A percentile compares a stretch with the other conserved stretches of the same genome.
phyloP scores from a whole-genome alignment of 495 filamentous ascomycete genomes.

The Bombardia bombarda region DNA sequence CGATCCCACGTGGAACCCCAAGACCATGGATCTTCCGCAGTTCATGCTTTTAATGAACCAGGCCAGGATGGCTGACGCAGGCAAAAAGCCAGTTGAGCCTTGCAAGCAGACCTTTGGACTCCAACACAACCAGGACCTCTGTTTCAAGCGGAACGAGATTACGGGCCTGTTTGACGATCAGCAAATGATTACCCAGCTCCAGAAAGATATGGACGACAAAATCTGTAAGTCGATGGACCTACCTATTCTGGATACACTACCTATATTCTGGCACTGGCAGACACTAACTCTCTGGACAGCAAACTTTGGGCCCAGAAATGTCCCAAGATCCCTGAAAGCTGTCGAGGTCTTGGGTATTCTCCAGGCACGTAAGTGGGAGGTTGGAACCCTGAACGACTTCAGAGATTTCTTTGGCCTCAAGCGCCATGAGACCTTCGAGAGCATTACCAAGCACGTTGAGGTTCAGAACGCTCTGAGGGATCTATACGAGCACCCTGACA shows the following conservation, averaged over 20 bases:
- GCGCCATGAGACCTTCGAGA: conserved; percentile 61
- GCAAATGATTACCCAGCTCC: conserved; percentile 52
- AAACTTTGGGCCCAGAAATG: conserved; percentile 55
- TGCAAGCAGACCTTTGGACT: conserved; percentile 51
- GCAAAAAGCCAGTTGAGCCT: conserved; percentile 44
- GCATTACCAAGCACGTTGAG: conserved; percentile 64
- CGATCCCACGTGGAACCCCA: too few species aligned
- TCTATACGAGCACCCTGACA: conserved; percentile 71
- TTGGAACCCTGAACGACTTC: conserved; percentile 76
- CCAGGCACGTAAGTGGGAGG: conserved; percentile 68
- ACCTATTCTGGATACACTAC: too few species aligned
- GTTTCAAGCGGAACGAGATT: conserved; percentile 43
- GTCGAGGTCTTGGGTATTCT: conserved; percentile 73
- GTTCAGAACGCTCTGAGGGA: conserved; percentile 58
- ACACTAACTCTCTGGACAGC: too few species aligned
- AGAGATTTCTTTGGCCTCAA: conserved; percentile 62
- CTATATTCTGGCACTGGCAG: too few species aligned
- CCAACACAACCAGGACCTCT: conserved; percentile 41
- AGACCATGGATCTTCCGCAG: conserved; percentile 49
- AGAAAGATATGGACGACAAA: conserved; percentile 50
- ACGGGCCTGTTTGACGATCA: conserved; percentile 50
- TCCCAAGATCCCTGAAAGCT: conserved; percentile 58
- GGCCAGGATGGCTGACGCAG: too few species aligned
- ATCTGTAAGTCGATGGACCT: too few species aligned
- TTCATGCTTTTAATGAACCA: too few species aligned